A percentile compares a stretch with the other conserved stretches of the same genome.
Conservation (phyloP, 2,329 filamentous ascomycete genomes). For the Talaromyces islandicus region DNA sequence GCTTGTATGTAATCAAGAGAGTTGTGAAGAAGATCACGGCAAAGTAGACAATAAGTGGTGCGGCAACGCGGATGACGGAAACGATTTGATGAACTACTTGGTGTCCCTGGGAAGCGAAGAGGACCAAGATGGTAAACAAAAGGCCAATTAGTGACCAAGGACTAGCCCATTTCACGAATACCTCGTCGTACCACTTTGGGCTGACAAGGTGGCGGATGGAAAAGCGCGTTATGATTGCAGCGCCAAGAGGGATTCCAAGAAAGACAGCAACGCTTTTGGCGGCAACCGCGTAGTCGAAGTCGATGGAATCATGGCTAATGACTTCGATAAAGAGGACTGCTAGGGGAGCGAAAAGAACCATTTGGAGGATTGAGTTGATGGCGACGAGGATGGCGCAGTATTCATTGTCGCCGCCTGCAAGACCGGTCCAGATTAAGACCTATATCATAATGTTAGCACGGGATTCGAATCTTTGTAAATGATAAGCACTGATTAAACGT, state of each 20-base stretch:
- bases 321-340: slow-evolving; percentile 65
- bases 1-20: slow-evolving; percentile 52
- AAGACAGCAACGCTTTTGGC: slow-evolving; percentile 80
- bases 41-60: slow-evolving; percentile 79
- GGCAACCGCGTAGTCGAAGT: slow-evolving; percentile 58
- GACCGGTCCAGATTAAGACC: slow-evolving; percentile 69
- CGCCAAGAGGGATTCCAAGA: slow-evolving; percentile 74
- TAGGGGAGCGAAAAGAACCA: slow-evolving; percentile 65
- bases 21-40: slow-evolving; percentile 66
- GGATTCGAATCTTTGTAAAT: too few relatives aligned
- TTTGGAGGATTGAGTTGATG: slow-evolving; percentile 68
- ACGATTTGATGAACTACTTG: slow-evolving; percentile 78
- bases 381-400: slow-evolving; percentile 79
- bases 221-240: slow-evolving; percentile 69
- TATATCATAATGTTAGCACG: slow-evolving; percentile 14
- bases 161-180: slow-evolving; percentile 63
- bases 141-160: slow-evolving; percentile 78
- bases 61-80: slow-evolving; percentile 72
- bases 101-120: slow-evolving; percentile 75
- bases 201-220: slow-evolving; percentile 48
- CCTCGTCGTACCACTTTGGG: slow-evolving; percentile 57
- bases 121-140: slow-evolving; percentile 77
- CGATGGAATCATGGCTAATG: slow-evolving; percentile 50
- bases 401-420: slow-evolving; percentile 70
- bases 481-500: slow-evolving; percentile 13